Evolutionary conservation across 371 early-diverging fungal genomes (phyloP).

Genomic region (Rhizoclosmatium hyalinum): DNA sequence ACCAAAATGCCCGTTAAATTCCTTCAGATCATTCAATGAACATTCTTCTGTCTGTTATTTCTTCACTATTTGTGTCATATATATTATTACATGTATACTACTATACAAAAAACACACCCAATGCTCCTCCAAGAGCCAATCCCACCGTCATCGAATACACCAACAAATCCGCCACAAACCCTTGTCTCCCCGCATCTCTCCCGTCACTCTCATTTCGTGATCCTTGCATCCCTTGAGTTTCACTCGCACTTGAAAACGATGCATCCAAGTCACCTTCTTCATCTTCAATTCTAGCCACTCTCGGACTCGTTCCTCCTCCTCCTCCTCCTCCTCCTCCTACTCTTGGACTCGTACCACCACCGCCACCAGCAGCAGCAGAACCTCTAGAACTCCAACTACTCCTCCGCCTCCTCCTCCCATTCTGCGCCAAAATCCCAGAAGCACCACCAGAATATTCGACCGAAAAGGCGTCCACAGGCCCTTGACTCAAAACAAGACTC

Average conservation of each 20-base stretch:
- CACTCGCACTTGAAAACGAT: neutral
- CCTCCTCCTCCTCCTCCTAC: neutral
- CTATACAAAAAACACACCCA: conserved; percentile 10
- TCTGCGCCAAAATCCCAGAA: too few relatives aligned
- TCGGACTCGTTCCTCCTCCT: neutral
- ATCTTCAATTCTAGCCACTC: too few relatives aligned
- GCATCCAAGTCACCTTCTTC: neutral
- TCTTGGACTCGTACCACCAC: too few relatives aligned
- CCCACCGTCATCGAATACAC: conserved; percentile 24
- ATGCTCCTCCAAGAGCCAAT: conserved; percentile 24
- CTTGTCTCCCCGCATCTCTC: neutral
- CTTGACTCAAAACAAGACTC: conserved; percentile 28
- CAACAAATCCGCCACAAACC: conserved; percentile 20
- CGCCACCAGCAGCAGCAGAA: too few relatives aligned
- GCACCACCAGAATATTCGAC: too few relatives aligned
- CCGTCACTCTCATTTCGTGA: neutral
- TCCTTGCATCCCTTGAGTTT: neutral
- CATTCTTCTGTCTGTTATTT: too few relatives aligned
- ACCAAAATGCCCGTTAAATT: too few relatives aligned
- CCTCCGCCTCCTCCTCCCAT: too few relatives aligned
- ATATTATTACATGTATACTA: too few relatives aligned
- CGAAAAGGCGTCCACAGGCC: neutral
- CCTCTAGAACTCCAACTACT: too few relatives aligned
- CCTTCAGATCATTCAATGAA: too few relatives aligned
- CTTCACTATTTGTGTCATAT: too few relatives aligned